These are phyloP conservation scores for Nannochloropsis gaditana DNA, from an alignment of 108 stramenopile genomes.

Conservation along the genomic window DNA sequence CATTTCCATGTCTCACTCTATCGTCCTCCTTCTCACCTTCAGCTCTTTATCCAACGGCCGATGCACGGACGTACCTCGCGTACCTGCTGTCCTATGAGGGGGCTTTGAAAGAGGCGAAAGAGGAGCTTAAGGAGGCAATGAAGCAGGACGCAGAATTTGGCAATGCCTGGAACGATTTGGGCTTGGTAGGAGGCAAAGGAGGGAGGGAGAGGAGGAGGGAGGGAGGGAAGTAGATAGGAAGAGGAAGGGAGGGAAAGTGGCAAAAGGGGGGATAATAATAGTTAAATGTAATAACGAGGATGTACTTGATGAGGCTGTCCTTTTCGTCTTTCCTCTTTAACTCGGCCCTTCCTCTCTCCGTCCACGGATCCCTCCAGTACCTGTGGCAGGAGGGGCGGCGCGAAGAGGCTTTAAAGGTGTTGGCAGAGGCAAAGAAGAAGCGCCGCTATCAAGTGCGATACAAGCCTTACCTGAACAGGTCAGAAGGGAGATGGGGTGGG, in stretches of 20 bases:
- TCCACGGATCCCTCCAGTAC: not conserved
- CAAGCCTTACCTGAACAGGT: not conserved
- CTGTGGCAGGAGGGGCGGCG: not conserved
- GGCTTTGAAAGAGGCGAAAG: not conserved
- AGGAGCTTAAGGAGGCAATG: not conserved
- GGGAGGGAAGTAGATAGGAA: not conserved
- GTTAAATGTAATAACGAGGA: no score
- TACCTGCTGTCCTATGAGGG: not conserved
- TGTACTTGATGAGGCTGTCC: no score
- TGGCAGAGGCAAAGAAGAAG: not conserved
- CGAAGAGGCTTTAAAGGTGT: not conserved
- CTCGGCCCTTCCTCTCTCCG: not conserved
- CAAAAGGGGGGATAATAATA: no score
- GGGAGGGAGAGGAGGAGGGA: not conserved
- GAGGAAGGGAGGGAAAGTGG: not conserved
- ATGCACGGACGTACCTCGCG: not conserved
- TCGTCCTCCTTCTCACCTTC: not conserved
- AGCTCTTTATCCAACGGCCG: not conserved
- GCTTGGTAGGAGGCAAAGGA: not conserved
- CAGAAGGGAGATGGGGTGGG: not conserved
- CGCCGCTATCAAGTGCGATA: not conserved
- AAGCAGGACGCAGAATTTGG: not conserved
- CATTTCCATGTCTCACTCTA: not conserved
- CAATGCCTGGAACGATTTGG: slow-evolving; percentile 4
- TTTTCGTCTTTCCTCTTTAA: not conserved